Evolutionary conservation across 163 green algal species (phyloP), one percentile per base, ranked within the genome.

Genomic region (Scenedesmus sp.): DNA sequence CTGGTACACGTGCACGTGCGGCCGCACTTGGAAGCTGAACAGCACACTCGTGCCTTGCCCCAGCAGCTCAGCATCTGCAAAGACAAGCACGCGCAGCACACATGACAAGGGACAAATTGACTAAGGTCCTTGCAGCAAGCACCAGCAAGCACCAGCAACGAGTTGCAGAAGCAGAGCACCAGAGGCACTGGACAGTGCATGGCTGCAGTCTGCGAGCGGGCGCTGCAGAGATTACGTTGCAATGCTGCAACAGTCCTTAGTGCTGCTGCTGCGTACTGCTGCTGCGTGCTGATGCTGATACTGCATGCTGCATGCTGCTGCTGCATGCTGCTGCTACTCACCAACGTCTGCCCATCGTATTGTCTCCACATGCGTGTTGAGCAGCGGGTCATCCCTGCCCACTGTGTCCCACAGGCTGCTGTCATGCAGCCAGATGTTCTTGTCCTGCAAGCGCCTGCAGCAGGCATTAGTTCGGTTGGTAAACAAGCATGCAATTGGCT

Each of bases 1-100:
- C 73, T 91, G 90, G 67, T 84, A 88, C 56, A 92, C 83, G 73
- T 92, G 82, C 16, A 90, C 57, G 54, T 81, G 83, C 10, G 56
- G 66, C 0, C 60, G 66, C 13, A 62, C 23, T 54, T 92, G 89
- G 52, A 83, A 92, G 82, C 54, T 67, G 10, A 85, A 57, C 34
- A 92, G 82, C 79, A 87, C 81, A 56, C 52, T 84, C 12, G 67
- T 84, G 64, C 85, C 85, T 55, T 60, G 46, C 4, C 54, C 86
- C 67, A 90, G 57, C 60, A 91, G 54, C 52, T 91, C 87, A 62
- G 73, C 67, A 26, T 90, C 86, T 90, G 86, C 86, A 84, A 2
- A n/a, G 4, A 18, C 18, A 18, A 81, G 20, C 52, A 70, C 4
- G 16, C 16, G 34, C 82, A 54, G 70, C 54, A 86, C 3, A 70